phyloP scores from a whole-genome alignment of 805 yeast species.

The Starmerella cellae region DNA sequence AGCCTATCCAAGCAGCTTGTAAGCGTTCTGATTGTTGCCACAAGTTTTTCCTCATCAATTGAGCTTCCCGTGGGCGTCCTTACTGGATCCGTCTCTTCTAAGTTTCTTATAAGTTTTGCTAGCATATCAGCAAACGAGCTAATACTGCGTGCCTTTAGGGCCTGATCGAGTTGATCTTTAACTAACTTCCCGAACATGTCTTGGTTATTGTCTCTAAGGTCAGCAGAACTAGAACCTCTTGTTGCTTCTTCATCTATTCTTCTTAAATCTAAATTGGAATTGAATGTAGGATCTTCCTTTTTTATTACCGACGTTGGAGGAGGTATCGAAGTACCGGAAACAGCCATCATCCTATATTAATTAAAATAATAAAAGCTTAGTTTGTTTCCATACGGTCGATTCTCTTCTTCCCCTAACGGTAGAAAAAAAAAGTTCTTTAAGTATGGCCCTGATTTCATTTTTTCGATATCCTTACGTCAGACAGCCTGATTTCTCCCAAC shows the following conservation, averaged over 20 bases:
- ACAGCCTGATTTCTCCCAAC: background rate
- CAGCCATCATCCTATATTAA: conserved; percentile 11
- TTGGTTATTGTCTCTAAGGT: background rate
- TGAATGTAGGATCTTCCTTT: conserved; percentile 1
- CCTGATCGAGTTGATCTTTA: conserved; percentile 8
- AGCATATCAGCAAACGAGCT: conserved; percentile 4
- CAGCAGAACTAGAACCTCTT: background rate
- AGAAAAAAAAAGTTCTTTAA: background rate
- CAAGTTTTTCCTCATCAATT: conserved; percentile 32
- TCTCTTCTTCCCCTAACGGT: background rate
- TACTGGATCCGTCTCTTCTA: background rate
- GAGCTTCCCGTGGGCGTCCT: background rate
- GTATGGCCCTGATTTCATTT: background rate
- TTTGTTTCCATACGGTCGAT: background rate
- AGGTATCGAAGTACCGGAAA: conserved; percentile 5
- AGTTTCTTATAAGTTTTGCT: background rate
- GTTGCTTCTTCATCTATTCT: conserved; percentile 2
- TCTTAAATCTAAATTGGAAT: conserved; percentile 8
- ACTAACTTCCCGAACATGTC: conserved; percentile 7
- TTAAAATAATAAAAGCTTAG: background rate
- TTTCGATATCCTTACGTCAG: background rate
- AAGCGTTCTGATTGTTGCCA: conserved; percentile 43
- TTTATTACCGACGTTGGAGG: conserved; percentile 1
- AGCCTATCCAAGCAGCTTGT: conserved; percentile 55
- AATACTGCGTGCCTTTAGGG: background rate